Percentiles rank a stretch among this genome's conserved stretches.
Conservation (phyloP, 2,329 filamentous ascomycete species). For the Alternaria consortialis region DNA sequence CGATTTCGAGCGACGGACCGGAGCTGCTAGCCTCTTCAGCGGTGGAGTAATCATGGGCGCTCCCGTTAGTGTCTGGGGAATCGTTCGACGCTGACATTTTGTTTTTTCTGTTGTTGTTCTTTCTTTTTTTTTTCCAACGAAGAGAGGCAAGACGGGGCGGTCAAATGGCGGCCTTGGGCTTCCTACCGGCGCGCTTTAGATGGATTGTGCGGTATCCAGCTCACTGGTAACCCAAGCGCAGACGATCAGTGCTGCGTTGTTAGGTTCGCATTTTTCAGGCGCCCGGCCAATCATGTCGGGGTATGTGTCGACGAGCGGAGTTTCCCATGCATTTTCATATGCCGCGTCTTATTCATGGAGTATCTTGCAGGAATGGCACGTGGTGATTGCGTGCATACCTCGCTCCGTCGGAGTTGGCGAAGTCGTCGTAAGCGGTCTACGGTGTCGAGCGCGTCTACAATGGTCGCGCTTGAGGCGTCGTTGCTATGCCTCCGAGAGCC, state of each 20-base stretch:
- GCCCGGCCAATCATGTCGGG: slow-evolving; percentile 19
- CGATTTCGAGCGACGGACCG: slow-evolving; percentile 39
- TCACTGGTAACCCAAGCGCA: slow-evolving; percentile 15
- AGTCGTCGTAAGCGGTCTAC: neutral
- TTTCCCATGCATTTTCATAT: slow-evolving; percentile 14
- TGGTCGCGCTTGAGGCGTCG: neutral
- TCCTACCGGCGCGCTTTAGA: slow-evolving; percentile 12
- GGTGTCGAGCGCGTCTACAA: neutral
- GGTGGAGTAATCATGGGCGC: slow-evolving; percentile 4
- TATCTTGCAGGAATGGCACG: slow-evolving; percentile 1
- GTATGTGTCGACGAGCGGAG: slow-evolving; percentile 1
- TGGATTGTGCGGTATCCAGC: slow-evolving; percentile 8
- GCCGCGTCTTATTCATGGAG: slow-evolving; percentile 11
- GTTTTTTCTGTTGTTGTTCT: neutral
- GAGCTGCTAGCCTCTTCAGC: slow-evolving; percentile 34
- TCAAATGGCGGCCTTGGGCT: neutral
- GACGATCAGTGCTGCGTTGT: slow-evolving; percentile 17
- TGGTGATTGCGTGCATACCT: slow-evolving; percentile 11
- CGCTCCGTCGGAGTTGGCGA: slow-evolving; percentile 3
- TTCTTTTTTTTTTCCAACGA: neutral
- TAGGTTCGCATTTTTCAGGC: slow-evolving; percentile 12
- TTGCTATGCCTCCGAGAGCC: neutral
- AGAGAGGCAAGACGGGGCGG: neutral
- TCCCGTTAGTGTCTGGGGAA: slow-evolving; percentile 2
- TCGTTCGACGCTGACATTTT: slow-evolving; percentile 10